These are phyloP conservation scores for Simmondsia chinensis DNA, from an alignment of 148 eudicot genomes.

Conservation along the genomic window DNA sequence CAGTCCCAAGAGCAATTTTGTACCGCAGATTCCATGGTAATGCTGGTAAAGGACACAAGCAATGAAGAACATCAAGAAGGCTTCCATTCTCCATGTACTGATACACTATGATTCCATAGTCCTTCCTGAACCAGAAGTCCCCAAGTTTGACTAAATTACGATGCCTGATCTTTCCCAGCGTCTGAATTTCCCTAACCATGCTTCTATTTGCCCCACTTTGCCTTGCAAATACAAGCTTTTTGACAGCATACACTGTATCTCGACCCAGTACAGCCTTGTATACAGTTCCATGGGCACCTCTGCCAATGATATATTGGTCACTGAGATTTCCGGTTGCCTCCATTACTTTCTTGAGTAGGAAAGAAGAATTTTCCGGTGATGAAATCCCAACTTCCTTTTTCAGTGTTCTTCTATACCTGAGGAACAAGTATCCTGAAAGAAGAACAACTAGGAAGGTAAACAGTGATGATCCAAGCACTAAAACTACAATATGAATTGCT, in stretches of 20 bases:
- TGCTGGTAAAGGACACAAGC: slow-evolving; percentile 13
- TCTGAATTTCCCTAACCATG: slow-evolving; percentile 67
- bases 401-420: slow-evolving; percentile 17
- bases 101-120: slow-evolving; percentile 58
- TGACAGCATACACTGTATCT: slow-evolving; percentile 48
- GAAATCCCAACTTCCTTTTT: slow-evolving; percentile 22
- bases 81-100: slow-evolving; percentile 74
- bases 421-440: slow-evolving; percentile 14
- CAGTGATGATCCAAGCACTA: slow-evolving; percentile 35
- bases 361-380: slow-evolving; percentile 43
- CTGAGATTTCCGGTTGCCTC: slow-evolving; percentile 52
- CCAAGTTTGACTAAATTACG: slow-evolving; percentile 51
- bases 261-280: slow-evolving; percentile 48
- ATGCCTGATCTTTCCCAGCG: slow-evolving; percentile 67
- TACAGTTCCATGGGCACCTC: slow-evolving; percentile 74
- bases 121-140: slow-evolving; percentile 49
- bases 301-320: slow-evolving; percentile 54
- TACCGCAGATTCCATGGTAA: slow-evolving; percentile 54
- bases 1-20: slow-evolving; percentile 67
- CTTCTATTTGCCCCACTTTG: slow-evolving; percentile 31
- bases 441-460: slow-evolving; percentile 20
- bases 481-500: slow-evolving; percentile 28
- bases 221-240: slow-evolving; percentile 47
- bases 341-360: slow-evolving; percentile 45
- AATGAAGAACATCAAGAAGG: slow-evolving; percentile 61